Base-by-base conservation (phyloP, 1,139 yeast genomes). In the Geotrichum carabidarum region DNA sequence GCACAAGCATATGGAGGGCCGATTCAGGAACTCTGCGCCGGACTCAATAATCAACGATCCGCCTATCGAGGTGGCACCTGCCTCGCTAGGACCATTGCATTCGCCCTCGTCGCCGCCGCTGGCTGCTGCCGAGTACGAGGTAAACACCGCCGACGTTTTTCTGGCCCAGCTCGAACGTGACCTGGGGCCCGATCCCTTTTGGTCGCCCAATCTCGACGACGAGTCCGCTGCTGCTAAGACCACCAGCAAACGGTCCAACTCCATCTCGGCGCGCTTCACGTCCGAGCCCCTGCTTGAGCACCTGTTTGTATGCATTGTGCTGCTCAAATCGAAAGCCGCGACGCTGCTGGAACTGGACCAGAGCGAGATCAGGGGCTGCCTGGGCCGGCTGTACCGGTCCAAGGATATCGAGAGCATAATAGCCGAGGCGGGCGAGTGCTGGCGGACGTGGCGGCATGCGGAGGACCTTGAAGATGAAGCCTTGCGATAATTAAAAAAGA, bases 341-440 rank as follows among this genome's bases (percentile, higher is more conserved):
- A 81, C 85, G 42, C 76, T 91, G 57, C 77, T 88, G 59, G 97
- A 91, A 66, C 80, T 89, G 60, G 98, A 91, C 65, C 95, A 87
- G 67, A 84, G 88, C 61, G 98, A 91, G 71, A 87, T 89, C 42
- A 77, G 91, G 49, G 95, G 90, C 66, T 83, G 82, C 62, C 75
- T 91, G 59, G 81, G 83, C 54, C 78, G 86, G 56, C 65, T 78
- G 17, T 77, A 78, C 53, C 64, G 71, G 57, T 70, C 67, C 31
- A 67, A 68, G 42, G 88, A 83, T 65, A 80, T 84, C 68, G 91
- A 85, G 63, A 82, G 82, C 59, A 78, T 89, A 36, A 76, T 89
- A 45, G 73, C 74, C 51, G 95, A 86, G 68, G 91, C 95, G 1
- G 95, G 95, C 15, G 95, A 87, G 64, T 74, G 87, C 51, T 89